Evolutionary conservation across 164 flowering plant genomes (phyloP).

Genomic region (Aristolochia californica): DNA sequence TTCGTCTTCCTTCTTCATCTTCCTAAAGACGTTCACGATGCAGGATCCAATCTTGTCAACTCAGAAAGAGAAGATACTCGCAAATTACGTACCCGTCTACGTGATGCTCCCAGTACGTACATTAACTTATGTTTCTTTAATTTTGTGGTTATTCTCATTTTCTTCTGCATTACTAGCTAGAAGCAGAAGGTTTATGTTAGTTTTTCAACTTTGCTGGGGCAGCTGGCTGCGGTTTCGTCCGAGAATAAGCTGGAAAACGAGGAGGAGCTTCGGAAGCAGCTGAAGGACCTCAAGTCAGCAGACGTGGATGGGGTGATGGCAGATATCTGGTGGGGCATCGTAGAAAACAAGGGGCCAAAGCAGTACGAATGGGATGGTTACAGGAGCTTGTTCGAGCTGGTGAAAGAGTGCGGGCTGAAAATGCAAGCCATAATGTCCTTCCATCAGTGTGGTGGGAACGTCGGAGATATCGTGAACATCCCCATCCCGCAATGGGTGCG

Average conservation of each 20-base stretch:
- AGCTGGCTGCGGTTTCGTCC: conserved; percentile 52
- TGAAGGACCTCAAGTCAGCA: conserved; percentile 41
- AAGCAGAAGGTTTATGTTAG: neutral
- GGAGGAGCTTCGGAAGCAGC: conserved; percentile 39
- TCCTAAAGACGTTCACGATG: neutral
- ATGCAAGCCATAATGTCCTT: conserved; percentile 83
- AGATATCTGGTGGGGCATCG: conserved; percentile 93
- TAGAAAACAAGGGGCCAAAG: conserved; percentile 61
- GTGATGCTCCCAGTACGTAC: conserved; percentile 49
- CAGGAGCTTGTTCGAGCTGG: conserved; percentile 44
- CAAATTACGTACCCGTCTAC: conserved; percentile 59
- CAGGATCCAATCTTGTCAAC: neutral
- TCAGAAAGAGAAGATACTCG: conserved; percentile 30
- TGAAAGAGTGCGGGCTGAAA: conserved; percentile 45
- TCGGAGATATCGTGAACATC: conserved; percentile 60
- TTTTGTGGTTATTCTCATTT: neutral
- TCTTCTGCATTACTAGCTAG: neutral
- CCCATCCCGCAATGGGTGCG: conserved; percentile 76
- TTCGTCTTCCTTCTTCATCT: too few species aligned
- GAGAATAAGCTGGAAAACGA: conserved; percentile 38
- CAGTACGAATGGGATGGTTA: conserved; percentile 71
- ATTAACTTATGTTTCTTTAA: neutral
- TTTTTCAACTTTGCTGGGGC: conserved; percentile 4
- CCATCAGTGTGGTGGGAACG: conserved; percentile 80
- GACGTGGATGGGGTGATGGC: conserved; percentile 84